A percentile compares a stretch with the other conserved stretches of the same genome.
phyloP scores from a whole-genome alignment of 306 rosid genomes.

The Macrotyloma uniflorum region DNA sequence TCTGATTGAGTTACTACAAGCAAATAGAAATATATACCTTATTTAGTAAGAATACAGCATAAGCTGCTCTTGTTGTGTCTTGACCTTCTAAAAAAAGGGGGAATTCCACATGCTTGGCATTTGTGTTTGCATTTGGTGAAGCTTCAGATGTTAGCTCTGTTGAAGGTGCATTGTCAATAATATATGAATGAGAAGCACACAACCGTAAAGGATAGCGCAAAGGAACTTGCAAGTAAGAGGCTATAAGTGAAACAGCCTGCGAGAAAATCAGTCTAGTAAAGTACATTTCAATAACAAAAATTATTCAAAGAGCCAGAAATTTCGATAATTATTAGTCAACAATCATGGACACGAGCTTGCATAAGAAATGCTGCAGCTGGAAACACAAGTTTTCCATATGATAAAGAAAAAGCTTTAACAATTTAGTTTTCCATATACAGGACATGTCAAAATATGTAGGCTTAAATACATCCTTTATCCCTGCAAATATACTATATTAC shows the following conservation, averaged over 20 bases:
- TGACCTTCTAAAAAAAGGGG: constrained; percentile 95
- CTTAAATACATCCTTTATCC: neutral
- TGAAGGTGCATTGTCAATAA: constrained; percentile 84
- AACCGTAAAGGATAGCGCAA: constrained; percentile 83
- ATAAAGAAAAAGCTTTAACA: constrained; percentile 30
- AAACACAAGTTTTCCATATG: neutral
- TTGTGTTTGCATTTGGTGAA: constrained; percentile 49
- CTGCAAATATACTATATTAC: neutral
- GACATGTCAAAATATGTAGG: neutral
- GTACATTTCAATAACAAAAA: constrained; percentile 21
- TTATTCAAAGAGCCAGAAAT: neutral
- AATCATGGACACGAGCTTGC: constrained; percentile 10
- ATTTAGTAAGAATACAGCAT: constrained; percentile 89
- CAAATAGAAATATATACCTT: constrained; percentile 62
- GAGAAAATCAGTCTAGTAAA: constrained; percentile 43
- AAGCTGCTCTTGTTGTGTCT: constrained; percentile 94
- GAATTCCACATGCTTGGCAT: constrained; percentile 68
- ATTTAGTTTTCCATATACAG: constrained; percentile 24
- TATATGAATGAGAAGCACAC: constrained; percentile 86
- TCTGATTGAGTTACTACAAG: constrained; percentile 8
- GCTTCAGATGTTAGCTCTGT: constrained; percentile 60
- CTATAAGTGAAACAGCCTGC: constrained; percentile 92
- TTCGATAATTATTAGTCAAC: constrained; percentile 37
- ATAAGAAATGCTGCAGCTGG: constrained; percentile 14
- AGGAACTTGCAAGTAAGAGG: constrained; percentile 86